Conservation (phyloP, 1,284 basidiomycete genomes). For the Ganoderma meredithae region DNA sequence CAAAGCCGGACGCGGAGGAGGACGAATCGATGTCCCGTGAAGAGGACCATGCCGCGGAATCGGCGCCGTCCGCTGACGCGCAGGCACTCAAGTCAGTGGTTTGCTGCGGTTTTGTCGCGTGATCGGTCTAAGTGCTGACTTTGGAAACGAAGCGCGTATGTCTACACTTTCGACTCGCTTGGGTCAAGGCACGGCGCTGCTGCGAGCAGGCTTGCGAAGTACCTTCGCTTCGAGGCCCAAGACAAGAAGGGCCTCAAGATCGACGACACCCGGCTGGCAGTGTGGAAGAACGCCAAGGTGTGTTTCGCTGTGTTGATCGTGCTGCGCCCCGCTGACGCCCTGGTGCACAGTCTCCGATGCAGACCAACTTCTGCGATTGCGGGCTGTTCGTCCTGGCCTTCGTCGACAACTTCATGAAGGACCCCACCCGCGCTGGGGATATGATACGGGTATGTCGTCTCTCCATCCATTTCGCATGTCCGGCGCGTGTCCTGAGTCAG, state of each 20-base stretch:
- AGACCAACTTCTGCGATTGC: constrained; percentile 88
- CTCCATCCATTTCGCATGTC: neutral
- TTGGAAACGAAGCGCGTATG: constrained; percentile 62
- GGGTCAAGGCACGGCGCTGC: constrained; percentile 73
- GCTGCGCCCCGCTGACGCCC: neutral
- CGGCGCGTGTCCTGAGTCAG: constrained; percentile 2
- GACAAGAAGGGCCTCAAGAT: constrained; percentile 66
- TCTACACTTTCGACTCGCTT: constrained; percentile 91
- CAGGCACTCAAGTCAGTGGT: constrained; percentile 21
- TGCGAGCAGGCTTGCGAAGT: constrained; percentile 65
- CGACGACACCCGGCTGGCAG: constrained; percentile 50
- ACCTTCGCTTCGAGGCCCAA: constrained; percentile 81
- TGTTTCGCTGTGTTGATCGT: constrained; percentile 20
- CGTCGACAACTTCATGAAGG: constrained; percentile 71
- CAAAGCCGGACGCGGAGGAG: constrained; percentile 4
- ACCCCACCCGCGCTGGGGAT: constrained; percentile 54
- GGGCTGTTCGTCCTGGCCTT: constrained; percentile 87
- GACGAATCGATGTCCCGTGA: neutral
- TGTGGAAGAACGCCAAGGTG: constrained; percentile 58
- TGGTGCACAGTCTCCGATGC: constrained; percentile 70
- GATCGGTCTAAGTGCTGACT: neutral
- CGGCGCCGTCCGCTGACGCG: neutral
- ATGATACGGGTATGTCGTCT: constrained; percentile 53
- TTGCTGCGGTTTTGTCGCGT: neutral
- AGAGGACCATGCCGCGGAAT: neutral